A percentile compares a stretch with the other conserved stretches of the same genome.
Conservation (phyloP, 2,329 filamentous ascomycete species). For the Sporothrix curviconia region DNA sequence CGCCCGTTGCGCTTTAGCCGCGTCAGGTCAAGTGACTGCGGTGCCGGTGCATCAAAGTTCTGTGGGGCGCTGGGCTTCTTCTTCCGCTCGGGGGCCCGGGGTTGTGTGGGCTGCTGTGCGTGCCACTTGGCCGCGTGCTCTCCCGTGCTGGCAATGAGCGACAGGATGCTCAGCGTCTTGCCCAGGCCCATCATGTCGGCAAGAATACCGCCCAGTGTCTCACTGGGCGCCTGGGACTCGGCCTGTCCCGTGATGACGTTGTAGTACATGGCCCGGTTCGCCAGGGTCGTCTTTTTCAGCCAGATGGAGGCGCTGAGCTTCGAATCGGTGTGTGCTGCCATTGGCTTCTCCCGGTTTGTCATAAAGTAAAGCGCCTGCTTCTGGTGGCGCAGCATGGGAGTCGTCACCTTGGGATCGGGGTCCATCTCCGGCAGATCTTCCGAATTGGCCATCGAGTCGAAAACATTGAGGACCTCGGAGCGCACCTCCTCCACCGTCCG, state of each 20-base stretch:
- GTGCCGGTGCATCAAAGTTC: conserved; percentile 34
- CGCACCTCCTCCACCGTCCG: conserved; percentile 79
- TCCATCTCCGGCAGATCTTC: conserved; percentile 72
- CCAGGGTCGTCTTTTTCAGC: conserved; percentile 55
- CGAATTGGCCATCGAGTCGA: conserved; percentile 71
- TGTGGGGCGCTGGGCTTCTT: conserved; percentile 28
- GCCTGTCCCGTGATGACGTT: conserved; percentile 79
- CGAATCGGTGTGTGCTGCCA: conserved; percentile 49
- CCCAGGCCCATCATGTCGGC: conserved; percentile 88
- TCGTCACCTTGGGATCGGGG: conserved; percentile 54
- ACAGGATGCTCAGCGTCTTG: conserved; percentile 79
- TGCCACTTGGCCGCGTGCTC: conserved; percentile 59
- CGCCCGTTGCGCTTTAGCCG: conserved; percentile 60
- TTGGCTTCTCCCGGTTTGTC: conserved; percentile 65
- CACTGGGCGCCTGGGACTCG: conserved; percentile 52
- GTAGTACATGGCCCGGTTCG: conserved; percentile 52
- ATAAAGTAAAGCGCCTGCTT: conserved; percentile 88
- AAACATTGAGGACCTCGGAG: conserved; percentile 76
- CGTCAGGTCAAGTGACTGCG: conserved; percentile 42
- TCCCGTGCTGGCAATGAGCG: conserved; percentile 63
- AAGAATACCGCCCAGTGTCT: conserved; percentile 66
- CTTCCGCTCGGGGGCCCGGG: conserved; percentile 33
- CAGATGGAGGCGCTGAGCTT: conserved; percentile 68
- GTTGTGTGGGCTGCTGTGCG: conserved; percentile 44
- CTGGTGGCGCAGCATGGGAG: conserved; percentile 72